Evolutionary conservation across 2,329 filamentous ascomycete genomes (phyloP), one percentile per base, ranked within the genome.

Genomic region (Paecilomyces variotii): DNA sequence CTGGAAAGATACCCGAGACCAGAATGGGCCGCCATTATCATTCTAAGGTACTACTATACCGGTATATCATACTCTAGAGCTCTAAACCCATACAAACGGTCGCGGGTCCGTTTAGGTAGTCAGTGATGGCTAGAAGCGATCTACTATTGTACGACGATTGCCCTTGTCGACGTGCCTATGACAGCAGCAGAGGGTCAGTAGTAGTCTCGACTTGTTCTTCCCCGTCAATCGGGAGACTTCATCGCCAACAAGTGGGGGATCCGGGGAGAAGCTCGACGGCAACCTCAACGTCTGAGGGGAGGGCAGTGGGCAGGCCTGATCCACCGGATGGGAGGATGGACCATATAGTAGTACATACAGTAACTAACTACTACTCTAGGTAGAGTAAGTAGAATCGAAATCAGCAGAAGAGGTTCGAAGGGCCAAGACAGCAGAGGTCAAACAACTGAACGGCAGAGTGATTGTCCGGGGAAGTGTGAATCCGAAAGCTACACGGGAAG

Each of bases 401-500:
- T 5, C 27, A 58, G 39, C 39, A 6, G 39, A 45, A 45, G 9
- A 45, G 19, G 5, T 19, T 45, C 39, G 39, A 45, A 45, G 24
- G 4, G n/a, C 7, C 39, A n/a, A n/a, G 39, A 45, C 39, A 19
- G n/a, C 4, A n/a, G 14, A n/a, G 39, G 7, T 32, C 11, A 10
- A 32, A 32, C 30, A 32, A 32, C 30, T 32, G 30, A 10, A 32
- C 39, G 39, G 39, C 14, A 45, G 39, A 45, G 39, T 14, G 39
- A 45, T 45, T 45, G 39, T 6, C 39, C 39, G 39, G 39, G n/a
- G n/a, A 24, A 14, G 19, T 45, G 30, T 30, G 28, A 30, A 5
- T 5, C 35, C 11, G n/a, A 39, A 39, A 14, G 35, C n/a, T 45
- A 45, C 39, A 45, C n/a, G 39, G 39, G 50, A 62, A 60, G 60